phyloP scores from a whole-genome alignment of 2,329 filamentous ascomycete genomes.

The Epichloe scottii region DNA sequence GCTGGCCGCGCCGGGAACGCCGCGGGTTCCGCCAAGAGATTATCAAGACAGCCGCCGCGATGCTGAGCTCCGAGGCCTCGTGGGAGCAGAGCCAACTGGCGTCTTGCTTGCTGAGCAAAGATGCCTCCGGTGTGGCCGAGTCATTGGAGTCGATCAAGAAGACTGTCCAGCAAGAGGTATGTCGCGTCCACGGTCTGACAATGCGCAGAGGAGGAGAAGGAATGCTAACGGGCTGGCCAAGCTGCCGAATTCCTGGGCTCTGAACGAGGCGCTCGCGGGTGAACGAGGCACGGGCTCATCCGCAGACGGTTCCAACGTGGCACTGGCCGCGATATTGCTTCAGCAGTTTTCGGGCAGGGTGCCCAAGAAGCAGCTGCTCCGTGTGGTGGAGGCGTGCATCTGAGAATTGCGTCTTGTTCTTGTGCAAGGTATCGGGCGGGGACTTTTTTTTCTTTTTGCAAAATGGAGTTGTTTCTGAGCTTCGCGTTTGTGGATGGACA shows the following conservation, averaged over 20 bases:
- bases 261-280: slow-evolving; percentile 13
- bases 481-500: no score
- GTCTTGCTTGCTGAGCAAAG: slow-evolving; percentile 9
- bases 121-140: slow-evolving; percentile 4
- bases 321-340: slow-evolving; percentile 14
- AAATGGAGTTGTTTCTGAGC: no score
- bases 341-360: slow-evolving; percentile 14
- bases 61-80: slow-evolving; percentile 10
- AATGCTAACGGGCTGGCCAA: slow-evolving; percentile 6
- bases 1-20: slow-evolving; percentile 15
- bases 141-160: slow-evolving; percentile 10
- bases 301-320: slow-evolving; percentile 13
- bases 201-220: neutral
- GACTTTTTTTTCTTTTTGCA: no score
- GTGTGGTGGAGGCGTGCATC: slow-evolving; percentile 14
- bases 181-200: neutral
- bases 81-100: slow-evolving; percentile 3
- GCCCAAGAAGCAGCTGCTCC: slow-evolving; percentile 14
- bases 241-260: slow-evolving; percentile 16
- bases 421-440: no score
- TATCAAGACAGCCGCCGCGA: slow-evolving; percentile 12
- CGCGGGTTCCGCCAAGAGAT: slow-evolving; percentile 16
- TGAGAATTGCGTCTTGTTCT: neutral
- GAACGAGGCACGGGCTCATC: slow-evolving; percentile 9
- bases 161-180: slow-evolving; percentile 13